Evolutionary conservation across 768 basidiomycete genomes (phyloP).

Genomic region (Trametes maxima): DNA sequence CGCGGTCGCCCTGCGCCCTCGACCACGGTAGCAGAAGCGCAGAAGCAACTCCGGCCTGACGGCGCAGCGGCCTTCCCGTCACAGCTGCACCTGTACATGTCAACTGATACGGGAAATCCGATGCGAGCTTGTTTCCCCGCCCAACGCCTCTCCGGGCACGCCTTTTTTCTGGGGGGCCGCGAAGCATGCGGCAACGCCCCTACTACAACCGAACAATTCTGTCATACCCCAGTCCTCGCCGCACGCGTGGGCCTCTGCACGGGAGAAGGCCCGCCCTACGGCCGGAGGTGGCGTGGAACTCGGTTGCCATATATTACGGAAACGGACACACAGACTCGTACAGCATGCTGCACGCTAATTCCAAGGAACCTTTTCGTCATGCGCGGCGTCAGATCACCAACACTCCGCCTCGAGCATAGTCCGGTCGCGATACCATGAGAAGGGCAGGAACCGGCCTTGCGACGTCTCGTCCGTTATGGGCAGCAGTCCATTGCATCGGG

Average conservation of each 20-base stretch:
- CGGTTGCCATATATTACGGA: conserved; percentile 6
- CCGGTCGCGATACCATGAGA: conserved; percentile 20
- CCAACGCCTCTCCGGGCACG: background rate
- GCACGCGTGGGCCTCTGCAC: background rate
- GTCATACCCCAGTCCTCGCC: conserved; percentile 7
- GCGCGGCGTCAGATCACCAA: conserved; percentile 1
- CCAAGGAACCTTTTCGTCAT: conserved; percentile 12
- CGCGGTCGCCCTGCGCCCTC: conserved; percentile 18
- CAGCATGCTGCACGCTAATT: conserved; percentile 19
- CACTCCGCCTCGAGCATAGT: conserved; percentile 16
- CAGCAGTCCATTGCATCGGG: conserved; percentile 17
- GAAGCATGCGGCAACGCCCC: conserved; percentile 17
- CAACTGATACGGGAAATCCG: conserved; percentile 22
- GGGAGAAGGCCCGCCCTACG: conserved; percentile 15
- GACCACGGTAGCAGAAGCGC: conserved; percentile 13
- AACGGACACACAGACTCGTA: conserved; percentile 15
- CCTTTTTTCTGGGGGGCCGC: conserved; percentile 6
- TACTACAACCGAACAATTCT: conserved; percentile 18
- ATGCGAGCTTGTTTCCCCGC: conserved; percentile 18
- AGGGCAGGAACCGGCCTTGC: conserved; percentile 17
- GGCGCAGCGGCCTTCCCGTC: conserved; percentile 22
- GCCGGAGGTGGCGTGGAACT: conserved; percentile 16
- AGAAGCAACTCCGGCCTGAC: conserved; percentile 8
- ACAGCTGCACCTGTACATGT: conserved; percentile 18
- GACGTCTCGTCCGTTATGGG: conserved; percentile 19